These are phyloP conservation scores for Hypoxylon trugodes DNA, from an alignment of 495 filamentous ascomycete genomes.

Conservation along the genomic window DNA sequence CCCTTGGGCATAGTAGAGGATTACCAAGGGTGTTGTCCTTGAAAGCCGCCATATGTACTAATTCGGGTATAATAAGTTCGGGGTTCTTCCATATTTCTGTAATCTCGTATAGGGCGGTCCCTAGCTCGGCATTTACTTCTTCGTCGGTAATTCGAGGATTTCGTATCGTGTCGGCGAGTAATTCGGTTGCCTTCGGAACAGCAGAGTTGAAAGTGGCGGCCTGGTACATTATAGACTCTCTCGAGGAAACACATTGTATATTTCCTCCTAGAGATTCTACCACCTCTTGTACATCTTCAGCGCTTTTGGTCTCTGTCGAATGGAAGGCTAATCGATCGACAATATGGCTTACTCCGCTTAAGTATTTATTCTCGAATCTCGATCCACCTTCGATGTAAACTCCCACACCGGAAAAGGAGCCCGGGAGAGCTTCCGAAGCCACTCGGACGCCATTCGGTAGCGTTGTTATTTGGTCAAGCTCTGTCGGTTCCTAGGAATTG, in stretches of 20 bases:
- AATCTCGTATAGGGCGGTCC: constrained; percentile 94
- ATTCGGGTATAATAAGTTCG: constrained; percentile 92
- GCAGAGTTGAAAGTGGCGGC: constrained; percentile 96
- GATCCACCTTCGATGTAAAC: constrained; percentile 98
- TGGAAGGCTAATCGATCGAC: constrained; percentile 97
- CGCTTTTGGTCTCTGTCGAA: constrained; percentile 75
- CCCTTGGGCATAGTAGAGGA: constrained; percentile 88
- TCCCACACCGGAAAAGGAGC: constrained; percentile 93
- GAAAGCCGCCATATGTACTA: constrained; percentile 94
- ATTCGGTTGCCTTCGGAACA: constrained; percentile 79
- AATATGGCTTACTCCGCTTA: constrained; percentile 93
- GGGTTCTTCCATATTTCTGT: constrained; percentile 97
- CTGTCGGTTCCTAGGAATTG: constrained; percentile 79
- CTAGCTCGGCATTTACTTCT: constrained; percentile 85
- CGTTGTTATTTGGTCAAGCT: constrained; percentile 87
- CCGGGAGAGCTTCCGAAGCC: constrained; percentile 93
- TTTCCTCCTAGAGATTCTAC: constrained; percentile 91
- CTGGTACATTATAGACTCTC: constrained; percentile 99
- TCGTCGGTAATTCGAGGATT: constrained; percentile 89
- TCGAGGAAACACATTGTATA: constrained; percentile 93
- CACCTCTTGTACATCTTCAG: constrained; percentile 86
- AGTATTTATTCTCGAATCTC: constrained; percentile 84
- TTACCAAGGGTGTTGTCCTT: constrained; percentile 96
- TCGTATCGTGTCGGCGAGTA: constrained; percentile 94
- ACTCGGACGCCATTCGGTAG: constrained; percentile 94